These are phyloP conservation scores for Fusarium sp. DNA, from an alignment of 2,329 filamentous ascomycete species.

Conservation along the genomic window DNA sequence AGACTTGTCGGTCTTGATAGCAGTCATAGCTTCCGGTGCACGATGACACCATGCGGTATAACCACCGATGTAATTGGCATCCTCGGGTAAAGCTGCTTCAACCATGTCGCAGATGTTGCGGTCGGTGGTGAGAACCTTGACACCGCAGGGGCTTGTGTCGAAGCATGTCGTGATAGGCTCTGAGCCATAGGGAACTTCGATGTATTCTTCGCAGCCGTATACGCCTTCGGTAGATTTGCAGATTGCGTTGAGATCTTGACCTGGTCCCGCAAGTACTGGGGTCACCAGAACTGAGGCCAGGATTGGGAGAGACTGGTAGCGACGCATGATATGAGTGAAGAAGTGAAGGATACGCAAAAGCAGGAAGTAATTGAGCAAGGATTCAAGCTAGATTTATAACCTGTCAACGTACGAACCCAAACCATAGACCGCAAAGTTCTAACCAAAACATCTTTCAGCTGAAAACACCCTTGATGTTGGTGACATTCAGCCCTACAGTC, in stretches of 20 bases:
- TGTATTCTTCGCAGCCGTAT: slow-evolving; percentile 19
- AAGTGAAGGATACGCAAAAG: fast-evolving
- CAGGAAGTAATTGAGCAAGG: not conserved
- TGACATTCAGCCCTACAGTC: not conserved
- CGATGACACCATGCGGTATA: slow-evolving; percentile 13
- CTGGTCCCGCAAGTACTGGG: slow-evolving; percentile 10
- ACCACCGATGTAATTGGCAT: slow-evolving; percentile 5
- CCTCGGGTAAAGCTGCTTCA: slow-evolving; percentile 2
- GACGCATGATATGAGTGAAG: not conserved
- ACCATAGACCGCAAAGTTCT: too few species aligned
- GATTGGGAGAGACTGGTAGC: not conserved
- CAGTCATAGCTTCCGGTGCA: slow-evolving; percentile 6
- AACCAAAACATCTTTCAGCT: slow-evolving; percentile 1
- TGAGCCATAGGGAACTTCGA: slow-evolving; percentile 23
- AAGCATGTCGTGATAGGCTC: slow-evolving; percentile 19
- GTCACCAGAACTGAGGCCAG: not conserved
- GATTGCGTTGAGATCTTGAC: slow-evolving; percentile 19
- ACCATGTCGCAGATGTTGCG: slow-evolving; percentile 25
- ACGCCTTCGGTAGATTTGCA: slow-evolving; percentile 29
- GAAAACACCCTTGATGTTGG: not conserved
- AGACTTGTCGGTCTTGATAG: slow-evolving; percentile 7
- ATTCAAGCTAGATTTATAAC: too few species aligned
- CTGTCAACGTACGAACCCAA: too few species aligned
- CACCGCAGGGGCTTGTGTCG: slow-evolving; percentile 24
- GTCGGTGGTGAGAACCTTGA: slow-evolving; percentile 19